Base-by-base conservation (phyloP, 2,329 filamentous ascomycete genomes). In the Penicillium sp. region DNA sequence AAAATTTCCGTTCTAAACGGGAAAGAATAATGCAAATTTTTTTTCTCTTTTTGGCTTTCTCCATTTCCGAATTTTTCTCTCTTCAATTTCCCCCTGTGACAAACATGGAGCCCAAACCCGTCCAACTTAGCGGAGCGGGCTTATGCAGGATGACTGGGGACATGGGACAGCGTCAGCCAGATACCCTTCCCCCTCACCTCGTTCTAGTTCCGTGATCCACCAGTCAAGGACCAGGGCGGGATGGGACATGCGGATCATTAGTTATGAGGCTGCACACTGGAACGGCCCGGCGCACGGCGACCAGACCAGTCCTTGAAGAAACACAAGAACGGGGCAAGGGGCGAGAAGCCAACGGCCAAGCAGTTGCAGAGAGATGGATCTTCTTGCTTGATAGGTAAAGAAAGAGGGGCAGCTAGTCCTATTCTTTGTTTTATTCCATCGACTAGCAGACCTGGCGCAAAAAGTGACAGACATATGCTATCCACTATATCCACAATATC, bases 251-350 rank as follows among this genome's bases (percentile, higher is more conserved):
- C 75, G 75, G 72, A 77, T 77, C 75, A 76, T 75, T 71, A 28
- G 52, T 26, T 54, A 69, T 75, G 76, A 76, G 75, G 74, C 75
- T 77, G 76, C 75, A 77, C 76, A 75, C 76, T 78, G 77, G 77
- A 75, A 78, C 77, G 77, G 77, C 71, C 77, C 77, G 77, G 75
- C 74, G 76, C 76, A 77, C 75, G 75, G 72, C 75, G 71, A 77
- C 72, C 73, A 74, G 66, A 70, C 69, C 68, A 70, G 71, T 70
- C 72, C 67, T 73, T 75, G 68, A 73, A 74, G 73, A 71, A 73
- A 75, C 70, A 70, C 73, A 73, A 73, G 68, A 71, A 46, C 61
- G 63, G 63, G 63, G 65, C 56, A 66, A 65, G 65, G 56, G 65
- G 28, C 16, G 16, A 33, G 46, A 51, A 35, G 30, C 30, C 16